A percentile compares a stretch with the other conserved stretches of the same genome.
phyloP scores from a whole-genome alignment of 805 yeast species.

The Blastobotrys muscicola region DNA sequence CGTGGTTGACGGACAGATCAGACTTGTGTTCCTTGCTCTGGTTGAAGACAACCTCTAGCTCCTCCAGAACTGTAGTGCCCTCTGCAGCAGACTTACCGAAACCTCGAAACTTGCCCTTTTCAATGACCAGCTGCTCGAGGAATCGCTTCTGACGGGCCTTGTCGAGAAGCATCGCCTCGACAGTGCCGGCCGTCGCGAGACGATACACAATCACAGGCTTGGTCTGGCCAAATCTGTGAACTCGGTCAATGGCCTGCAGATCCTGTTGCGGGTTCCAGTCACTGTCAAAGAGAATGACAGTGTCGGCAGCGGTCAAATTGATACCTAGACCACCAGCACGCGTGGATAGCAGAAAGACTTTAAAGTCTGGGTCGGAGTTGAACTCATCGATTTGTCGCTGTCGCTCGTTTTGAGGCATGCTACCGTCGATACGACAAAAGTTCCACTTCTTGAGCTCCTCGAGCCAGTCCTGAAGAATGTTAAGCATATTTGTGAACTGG shows the following conservation, averaged over 20 bases:
- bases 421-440: conserved; percentile 67
- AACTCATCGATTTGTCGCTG: conserved; percentile 53
- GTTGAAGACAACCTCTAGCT: conserved; percentile 1
- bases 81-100: conserved; percentile 8
- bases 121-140: conserved; percentile 67
- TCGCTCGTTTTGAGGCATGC: conserved; percentile 55
- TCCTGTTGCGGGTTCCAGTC: conserved; percentile 99
- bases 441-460: conserved; percentile 38
- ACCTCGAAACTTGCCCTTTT: conserved; percentile 39
- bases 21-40: background rate
- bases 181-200: conserved; percentile 63
- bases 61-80: conserved; percentile 2
- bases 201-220: conserved; percentile 78
- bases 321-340: conserved; percentile 94
- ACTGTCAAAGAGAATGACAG: conserved; percentile 81
- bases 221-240: conserved; percentile 85
- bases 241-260: conserved; percentile 92
- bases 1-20: background rate
- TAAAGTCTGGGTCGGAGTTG: conserved; percentile 25
- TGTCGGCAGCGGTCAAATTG: conserved; percentile 77
- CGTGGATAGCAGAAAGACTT: conserved; percentile 71
- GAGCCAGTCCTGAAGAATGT: conserved; percentile 69
- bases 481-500: conserved; percentile 80
- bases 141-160: conserved; percentile 73
- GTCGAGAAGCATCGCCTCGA: conserved; percentile 73